Evolutionary conservation across 371 early-diverging fungal species (phyloP).

Genomic region (Batkoa obscura): DNA sequence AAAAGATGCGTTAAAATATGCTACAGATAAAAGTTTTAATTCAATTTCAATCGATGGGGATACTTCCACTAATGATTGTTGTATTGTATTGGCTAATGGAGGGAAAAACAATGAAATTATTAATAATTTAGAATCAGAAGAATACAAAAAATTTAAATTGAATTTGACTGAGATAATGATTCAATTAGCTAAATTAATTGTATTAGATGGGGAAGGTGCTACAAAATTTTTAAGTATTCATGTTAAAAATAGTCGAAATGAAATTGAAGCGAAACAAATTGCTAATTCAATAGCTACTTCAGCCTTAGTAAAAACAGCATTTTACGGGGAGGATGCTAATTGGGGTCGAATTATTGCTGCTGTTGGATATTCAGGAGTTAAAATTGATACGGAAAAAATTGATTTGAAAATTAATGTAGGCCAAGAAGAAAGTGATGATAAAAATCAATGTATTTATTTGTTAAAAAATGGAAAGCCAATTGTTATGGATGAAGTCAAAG

Average conservation of each 20-base stretch:
- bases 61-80: conserved; percentile 89
- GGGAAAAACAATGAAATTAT: conserved; percentile 23
- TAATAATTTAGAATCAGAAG: conserved; percentile 19
- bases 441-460: conserved; percentile 35
- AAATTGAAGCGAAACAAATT: conserved; percentile 58
- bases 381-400: conserved; percentile 52
- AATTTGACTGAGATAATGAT: conserved; percentile 58
- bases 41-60: conserved; percentile 88
- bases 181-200: conserved; percentile 69
- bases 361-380: conserved; percentile 55
- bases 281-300: conserved; percentile 78
- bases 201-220: conserved; percentile 90
- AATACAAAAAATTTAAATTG: conserved; percentile 42
- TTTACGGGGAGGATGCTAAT: conserved; percentile 91
- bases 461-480: conserved; percentile 71
- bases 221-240: conserved; percentile 89
- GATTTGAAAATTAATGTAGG: conserved; percentile 49
- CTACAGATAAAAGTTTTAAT: conserved; percentile 82
- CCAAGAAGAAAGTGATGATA: conserved; percentile 17
- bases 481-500: conserved; percentile 53
- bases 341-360: conserved; percentile 88
- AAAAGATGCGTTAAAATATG: conserved; percentile 50
- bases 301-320: conserved; percentile 82
- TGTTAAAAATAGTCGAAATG: conserved; percentile 53
- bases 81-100: conserved; percentile 75